Base-by-base conservation (phyloP, 257 asterid species). In the Solanum tarapatanum region DNA sequence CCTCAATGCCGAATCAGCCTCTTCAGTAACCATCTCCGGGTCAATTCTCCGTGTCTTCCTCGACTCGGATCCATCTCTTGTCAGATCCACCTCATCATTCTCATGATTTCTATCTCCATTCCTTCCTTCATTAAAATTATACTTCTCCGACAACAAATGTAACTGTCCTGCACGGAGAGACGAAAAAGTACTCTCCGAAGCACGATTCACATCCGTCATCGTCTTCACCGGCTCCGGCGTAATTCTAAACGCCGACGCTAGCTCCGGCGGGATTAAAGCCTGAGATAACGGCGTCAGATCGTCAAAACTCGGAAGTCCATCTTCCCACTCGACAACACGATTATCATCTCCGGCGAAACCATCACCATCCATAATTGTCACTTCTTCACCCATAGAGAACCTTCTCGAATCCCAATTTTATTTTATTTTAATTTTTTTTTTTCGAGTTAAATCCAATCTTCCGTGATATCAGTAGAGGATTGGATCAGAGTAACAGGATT, bases 371-470 rank as follows among this genome's bases (percentile, higher is more conserved):
- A 82, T 92, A 23, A 91, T 89, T 88, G 88, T 92, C 82, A 90
- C 92, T 90, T 92, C 96, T 87, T 94, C 96, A 7, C 94, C 95
- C 98, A 94, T 96, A 13, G 82, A 77, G 45, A 87, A 39, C 19
- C 26, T 51, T 83, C 68, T 55, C 28, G 11, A 70, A 68, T 30
- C 24, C 37, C 19, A 68, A 48, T 4, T 23, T 11, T 21, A 5
- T 87, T 36, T 26, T 28, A 6, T 62, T 9, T 4, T 6, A 51
- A 51, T 23, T 62, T n/a, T 30, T 3, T n/a, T 76, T 77, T 21
- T 73, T 11, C 23, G 16, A 41, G 14, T 64, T 48, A 82, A 64
- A 82, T 68, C 24, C 26, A 48, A 74, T 43, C 60, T 39, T n/a
- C 48, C 36, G 76, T 30, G 76, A 77, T 87, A 2, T 37, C 68